Evolutionary conservation across 768 basidiomycete genomes (phyloP).

Genomic region (Mycena pura): DNA sequence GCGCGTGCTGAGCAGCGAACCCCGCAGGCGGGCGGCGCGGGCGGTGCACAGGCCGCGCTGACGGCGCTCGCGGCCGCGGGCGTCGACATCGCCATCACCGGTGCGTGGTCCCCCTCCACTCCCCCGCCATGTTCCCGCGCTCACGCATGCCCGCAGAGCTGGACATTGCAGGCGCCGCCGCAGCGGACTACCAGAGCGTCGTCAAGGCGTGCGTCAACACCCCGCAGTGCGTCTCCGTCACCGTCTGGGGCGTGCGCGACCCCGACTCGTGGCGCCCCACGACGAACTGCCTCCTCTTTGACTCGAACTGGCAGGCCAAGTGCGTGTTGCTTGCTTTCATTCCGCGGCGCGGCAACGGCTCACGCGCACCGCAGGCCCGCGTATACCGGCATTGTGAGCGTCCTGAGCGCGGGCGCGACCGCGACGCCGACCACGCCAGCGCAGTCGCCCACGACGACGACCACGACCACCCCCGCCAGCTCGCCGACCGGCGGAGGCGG

Average conservation of each 20-base stretch:
- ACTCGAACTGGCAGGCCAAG: constrained; percentile 55
- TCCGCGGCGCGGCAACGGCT: neutral
- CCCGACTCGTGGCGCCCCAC: constrained; percentile 55
- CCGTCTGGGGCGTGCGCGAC: constrained; percentile 57
- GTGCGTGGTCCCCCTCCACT: neutral
- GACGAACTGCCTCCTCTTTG: constrained; percentile 51
- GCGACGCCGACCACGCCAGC: no score
- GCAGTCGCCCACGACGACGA: neutral
- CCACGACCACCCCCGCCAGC: neutral
- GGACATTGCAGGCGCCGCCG: constrained; percentile 44
- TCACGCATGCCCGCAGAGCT: constrained; percentile 43
- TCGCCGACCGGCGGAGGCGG: constrained; percentile 1
- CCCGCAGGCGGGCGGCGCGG: constrained; percentile 45
- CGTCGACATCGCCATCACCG: constrained; percentile 54
- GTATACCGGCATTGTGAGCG: constrained; percentile 37
- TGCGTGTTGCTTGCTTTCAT: neutral
- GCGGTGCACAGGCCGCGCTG: constrained; percentile 51
- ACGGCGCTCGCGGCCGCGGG: constrained; percentile 49
- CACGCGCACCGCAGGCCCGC: constrained; percentile 23
- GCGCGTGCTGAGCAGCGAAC: neutral
- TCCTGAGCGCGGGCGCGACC: constrained; percentile 18
- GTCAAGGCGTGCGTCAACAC: constrained; percentile 52
- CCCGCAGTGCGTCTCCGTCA: constrained; percentile 52
- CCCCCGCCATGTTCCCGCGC: no score
- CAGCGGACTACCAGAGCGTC: constrained; percentile 53